Conservation (phyloP, 306 rosid genomes). For the Acmispon strigosus region DNA sequence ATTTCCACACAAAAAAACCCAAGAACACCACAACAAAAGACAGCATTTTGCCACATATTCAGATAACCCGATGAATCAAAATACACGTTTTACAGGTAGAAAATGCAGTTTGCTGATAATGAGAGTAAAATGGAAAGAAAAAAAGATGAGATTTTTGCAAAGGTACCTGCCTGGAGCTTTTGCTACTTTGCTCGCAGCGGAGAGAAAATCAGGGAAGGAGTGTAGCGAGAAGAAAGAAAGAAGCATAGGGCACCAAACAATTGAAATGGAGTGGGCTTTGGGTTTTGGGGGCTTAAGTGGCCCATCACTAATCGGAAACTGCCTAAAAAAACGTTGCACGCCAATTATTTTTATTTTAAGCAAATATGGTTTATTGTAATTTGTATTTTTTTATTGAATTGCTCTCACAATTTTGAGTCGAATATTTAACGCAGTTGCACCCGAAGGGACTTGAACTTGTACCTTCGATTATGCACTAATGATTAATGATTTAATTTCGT, state of each 20-base stretch:
- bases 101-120: not conserved
- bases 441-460: too few species aligned
- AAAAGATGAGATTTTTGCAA: not conserved
- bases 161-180: not conserved
- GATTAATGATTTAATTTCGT: too few species aligned
- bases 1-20: not conserved
- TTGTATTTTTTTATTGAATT: too few species aligned
- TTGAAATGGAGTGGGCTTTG: not conserved
- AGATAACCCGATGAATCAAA: not conserved
- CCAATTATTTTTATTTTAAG: too few species aligned
- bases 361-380: too few species aligned
- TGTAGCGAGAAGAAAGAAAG: not conserved
- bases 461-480: too few species aligned
- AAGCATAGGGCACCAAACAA: conserved; percentile 8
- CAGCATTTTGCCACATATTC: not conserved
- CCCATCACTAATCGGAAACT: not conserved
- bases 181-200: conserved; percentile 3
- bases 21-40: not conserved
- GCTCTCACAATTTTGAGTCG: too few species aligned
- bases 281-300: not conserved
- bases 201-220: not conserved
- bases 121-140: not conserved
- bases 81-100: not conserved
- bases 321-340: too few species aligned
- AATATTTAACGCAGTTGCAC: too few species aligned